phyloP scores from a whole-genome alignment of 805 yeast species.

The Hanseniaspora jakobsenii region DNA sequence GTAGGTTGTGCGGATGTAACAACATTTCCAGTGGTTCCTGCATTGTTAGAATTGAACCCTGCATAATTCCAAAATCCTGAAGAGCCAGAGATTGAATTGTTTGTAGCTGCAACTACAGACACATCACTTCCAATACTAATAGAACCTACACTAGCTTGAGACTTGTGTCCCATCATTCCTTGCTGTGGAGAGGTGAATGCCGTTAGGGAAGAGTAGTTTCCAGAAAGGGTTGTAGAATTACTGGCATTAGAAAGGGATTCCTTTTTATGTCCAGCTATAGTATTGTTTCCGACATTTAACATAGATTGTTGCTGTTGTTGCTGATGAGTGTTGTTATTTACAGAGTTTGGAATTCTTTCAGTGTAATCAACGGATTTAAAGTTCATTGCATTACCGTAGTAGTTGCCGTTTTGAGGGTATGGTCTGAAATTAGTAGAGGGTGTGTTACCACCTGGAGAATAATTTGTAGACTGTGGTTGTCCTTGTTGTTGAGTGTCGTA shows the following conservation, averaged over 20 bases:
- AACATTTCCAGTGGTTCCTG: no score
- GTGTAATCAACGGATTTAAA: conserved; percentile 11
- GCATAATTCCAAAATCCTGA: not conserved
- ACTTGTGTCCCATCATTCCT: conserved; percentile 7
- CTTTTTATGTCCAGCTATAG: conserved; percentile 11
- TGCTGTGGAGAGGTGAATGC: not conserved
- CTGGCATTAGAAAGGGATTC: conserved; percentile 8
- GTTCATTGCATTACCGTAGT: no score
- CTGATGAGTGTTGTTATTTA: no score
- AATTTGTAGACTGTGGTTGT: not conserved
- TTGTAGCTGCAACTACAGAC: not conserved
- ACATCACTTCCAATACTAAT: conserved; percentile 14
- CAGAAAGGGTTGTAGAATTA: conserved; percentile 1
- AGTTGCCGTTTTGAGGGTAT: no score
- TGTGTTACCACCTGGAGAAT: no score
- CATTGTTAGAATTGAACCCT: not conserved
- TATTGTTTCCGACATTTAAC: conserved; percentile 13
- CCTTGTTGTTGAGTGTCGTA: no score
- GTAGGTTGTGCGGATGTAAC: no score
- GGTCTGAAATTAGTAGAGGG: no score
- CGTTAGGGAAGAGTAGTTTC: not conserved
- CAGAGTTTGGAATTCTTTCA: conserved; percentile 3
- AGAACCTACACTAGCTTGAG: conserved; percentile 9
- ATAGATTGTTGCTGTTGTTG: not conserved
- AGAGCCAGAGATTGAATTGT: not conserved